Base-by-base conservation (phyloP, 140 eudicot genomes). In the Cichorium intybus region DNA sequence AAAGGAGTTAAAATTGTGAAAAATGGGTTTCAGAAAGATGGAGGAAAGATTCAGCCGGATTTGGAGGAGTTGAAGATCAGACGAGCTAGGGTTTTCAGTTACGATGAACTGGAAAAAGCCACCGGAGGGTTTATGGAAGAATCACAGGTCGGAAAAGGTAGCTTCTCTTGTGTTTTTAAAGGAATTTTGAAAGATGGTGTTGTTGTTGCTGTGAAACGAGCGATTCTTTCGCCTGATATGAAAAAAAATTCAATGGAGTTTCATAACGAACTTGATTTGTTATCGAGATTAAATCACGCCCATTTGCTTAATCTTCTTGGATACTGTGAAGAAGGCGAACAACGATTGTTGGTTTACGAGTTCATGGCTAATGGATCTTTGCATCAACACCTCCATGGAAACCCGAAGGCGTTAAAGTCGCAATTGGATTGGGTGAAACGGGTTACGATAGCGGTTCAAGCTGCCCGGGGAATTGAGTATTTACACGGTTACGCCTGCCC, bases 401-500 rank as follows among this genome's bases (percentile, higher is more conserved):
- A 75, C 68, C 85, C 85, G 43, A 87, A 73, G 34, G 45, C 76
- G 60, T 35, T 56, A 5, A 87, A 75, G 48, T 81, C 80, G 60
- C 95, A 82, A 34, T 43, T 91, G 29, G 89, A 87, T 85, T 91
- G 97, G 97, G 84, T 91, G 10, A 83, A 81, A 60, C 81, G 96
- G 24, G 97, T 91, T 14, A 91, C 97, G 0, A 91, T 91, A 8
- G 89, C 97, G 0, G 96, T 91, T 39, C 97, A 91, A 79, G 97
- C 97, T 4, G 94, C 97, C 28, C 76, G 97, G 0, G 96, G 97
- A 50, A 87, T 91, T 24, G 97, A 91, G 54, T 91, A 91, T 73
- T 72, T 91, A 52, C 97, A 91, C 7, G 97, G 97, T 22, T 92
- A 92, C 52, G 98, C 98, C 7, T 92, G 96, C 52, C 96, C 98